Evolutionary conservation across 106 monocot species (phyloP).

Genomic region (Amphibolis antarctica): DNA sequence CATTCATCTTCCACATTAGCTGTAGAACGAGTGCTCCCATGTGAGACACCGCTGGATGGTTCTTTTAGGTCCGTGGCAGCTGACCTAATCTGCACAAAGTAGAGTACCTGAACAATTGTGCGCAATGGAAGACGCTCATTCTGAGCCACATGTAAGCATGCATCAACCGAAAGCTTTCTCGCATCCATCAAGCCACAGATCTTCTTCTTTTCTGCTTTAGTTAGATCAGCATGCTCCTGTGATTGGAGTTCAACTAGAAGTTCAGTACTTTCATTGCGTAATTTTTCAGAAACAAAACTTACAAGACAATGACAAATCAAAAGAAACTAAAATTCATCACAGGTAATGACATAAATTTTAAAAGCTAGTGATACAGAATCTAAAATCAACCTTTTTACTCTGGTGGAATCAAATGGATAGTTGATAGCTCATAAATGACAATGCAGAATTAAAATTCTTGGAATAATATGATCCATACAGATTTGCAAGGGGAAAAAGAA

Average conservation of each 20-base stretch:
- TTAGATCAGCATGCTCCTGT: slow-evolving; percentile 24
- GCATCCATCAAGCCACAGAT: slow-evolving; percentile 34
- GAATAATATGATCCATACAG: too few relatives aligned
- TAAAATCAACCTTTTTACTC: too few relatives aligned
- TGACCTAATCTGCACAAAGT: slow-evolving; percentile 19
- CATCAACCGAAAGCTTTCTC: slow-evolving; percentile 26
- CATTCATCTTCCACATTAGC: slow-evolving; percentile 20
- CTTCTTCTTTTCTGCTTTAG: slow-evolving; percentile 27
- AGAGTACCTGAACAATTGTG: slow-evolving; percentile 32
- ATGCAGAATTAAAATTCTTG: too few relatives aligned
- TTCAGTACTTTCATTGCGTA: background rate
- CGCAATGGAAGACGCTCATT: slow-evolving; percentile 39
- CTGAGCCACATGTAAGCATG: slow-evolving; percentile 27
- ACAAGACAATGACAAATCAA: too few relatives aligned
- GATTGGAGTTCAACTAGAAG: background rate
- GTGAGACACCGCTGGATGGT: background rate
- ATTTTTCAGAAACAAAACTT: too few relatives aligned
- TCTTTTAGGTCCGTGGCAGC: background rate
- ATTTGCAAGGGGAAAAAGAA: background rate
- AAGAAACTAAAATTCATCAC: too few relatives aligned
- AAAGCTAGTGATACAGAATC: too few relatives aligned
- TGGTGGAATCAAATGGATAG: too few relatives aligned
- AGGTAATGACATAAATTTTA: too few relatives aligned
- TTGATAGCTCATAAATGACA: too few relatives aligned
- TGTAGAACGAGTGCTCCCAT: slow-evolving; percentile 16